A percentile compares a stretch with the other conserved stretches of the same genome.
phyloP scores from a whole-genome alignment of 768 basidiomycete species.

The Boletus tomentosulus region DNA sequence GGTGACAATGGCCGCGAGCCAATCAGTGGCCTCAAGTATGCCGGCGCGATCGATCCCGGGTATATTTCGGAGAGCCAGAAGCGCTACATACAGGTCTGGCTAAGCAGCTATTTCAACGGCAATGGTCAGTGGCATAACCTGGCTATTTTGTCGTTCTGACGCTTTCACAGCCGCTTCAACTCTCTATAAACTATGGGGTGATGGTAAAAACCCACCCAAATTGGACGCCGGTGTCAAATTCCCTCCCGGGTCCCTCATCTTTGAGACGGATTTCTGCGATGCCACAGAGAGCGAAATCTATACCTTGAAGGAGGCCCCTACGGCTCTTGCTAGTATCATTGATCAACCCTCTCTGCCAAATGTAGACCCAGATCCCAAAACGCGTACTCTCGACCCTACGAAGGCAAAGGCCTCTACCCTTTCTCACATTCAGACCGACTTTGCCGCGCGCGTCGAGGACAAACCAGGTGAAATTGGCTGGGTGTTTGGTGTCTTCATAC shows the following conservation, averaged over 20 bases:
- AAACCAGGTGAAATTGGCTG: background rate
- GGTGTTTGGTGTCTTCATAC: background rate
- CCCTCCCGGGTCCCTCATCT: background rate
- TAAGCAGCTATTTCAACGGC: background rate
- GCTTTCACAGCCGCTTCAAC: background rate
- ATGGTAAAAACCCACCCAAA: background rate
- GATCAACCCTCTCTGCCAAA: background rate
- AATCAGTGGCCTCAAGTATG: background rate
- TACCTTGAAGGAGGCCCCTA: background rate
- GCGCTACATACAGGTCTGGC: background rate
- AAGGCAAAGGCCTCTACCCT: background rate
- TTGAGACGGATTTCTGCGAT: background rate
- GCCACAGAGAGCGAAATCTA: background rate
- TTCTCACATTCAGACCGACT: background rate
- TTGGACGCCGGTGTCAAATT: background rate
- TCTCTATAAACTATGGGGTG: background rate
- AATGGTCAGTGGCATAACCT: background rate
- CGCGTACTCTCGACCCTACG: too few species aligned
- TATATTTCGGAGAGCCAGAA: background rate
- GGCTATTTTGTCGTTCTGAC: background rate
- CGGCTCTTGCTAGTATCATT: background rate
- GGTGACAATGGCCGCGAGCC: background rate
- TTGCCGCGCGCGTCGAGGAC: background rate
- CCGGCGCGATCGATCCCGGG: background rate
- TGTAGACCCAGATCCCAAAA: background rate